Evolutionary conservation across 2,329 filamentous ascomycete genomes (phyloP), one percentile per base, ranked within the genome.

Genomic region (Talaromyces sp.): DNA sequence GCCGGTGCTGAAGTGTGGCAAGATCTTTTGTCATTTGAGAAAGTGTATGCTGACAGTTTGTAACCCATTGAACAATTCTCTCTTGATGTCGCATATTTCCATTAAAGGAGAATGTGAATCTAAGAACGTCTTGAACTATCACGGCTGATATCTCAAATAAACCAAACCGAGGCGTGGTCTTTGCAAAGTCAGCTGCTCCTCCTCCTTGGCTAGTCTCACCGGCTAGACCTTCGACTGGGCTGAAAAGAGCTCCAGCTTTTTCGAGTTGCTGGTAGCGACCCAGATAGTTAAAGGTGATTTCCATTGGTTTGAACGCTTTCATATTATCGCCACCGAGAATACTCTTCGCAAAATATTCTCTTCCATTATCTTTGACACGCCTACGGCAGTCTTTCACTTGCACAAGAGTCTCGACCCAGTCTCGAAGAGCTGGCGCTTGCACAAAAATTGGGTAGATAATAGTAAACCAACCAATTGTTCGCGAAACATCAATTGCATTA

Each of bases 71-170:
- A 9, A 72, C 71, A 19, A 85, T 81, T 0, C 70, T 70, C 2
- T 75, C 69, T 64, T 83, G 81, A 66, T 83, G 80, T 10, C 71
- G 70, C 80, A 84, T 83, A 35, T 76, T 72, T 14, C 76, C 75
- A 68, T 84, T 84, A 72, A 82, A 84, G 0, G 82, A 81, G 69
- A 85, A 84, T 0, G 78, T 79, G 60, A 84, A 81, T 9, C 81
- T 78, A 27, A 85, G 74, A 14, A 72, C 73, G 0, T 80, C 82
- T 60, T 79, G 76, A 14, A 80, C 79, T 3, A 83, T 77, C 61
- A 83, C 79, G 0, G 82, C 82, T 0, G 82, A 82, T 43, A 84
- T 82, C 66, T 85, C 83, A 64, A 85, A 82, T 0, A 85, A 74
- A 4, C 78, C 81, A 66, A 83, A 82, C 3, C 81, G 78, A 10